A percentile compares a stretch with the other conserved stretches of the same genome.
Evolutionary conservation across 345 rosid species (phyloP).

Genomic region (Sisymbrium irio): DNA sequence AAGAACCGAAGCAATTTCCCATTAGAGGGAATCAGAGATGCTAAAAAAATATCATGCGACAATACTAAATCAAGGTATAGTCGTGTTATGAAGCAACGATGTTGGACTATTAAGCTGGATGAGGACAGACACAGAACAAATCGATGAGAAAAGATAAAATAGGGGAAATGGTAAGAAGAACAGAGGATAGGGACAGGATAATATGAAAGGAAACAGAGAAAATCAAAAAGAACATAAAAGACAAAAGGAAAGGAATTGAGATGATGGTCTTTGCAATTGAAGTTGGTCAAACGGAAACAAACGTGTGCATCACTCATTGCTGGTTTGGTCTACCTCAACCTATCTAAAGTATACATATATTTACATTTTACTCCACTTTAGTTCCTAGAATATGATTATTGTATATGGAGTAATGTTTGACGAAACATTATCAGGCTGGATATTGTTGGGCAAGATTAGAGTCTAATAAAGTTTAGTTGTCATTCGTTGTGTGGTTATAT

Average conservation of each 20-base stretch:
- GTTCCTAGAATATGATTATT: background rate
- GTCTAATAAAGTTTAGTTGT: background rate
- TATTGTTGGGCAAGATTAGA: background rate
- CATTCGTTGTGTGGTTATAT: too few species aligned
- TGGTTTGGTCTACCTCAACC: conserved; percentile 13
- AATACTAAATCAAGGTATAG: background rate
- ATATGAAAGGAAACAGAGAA: background rate
- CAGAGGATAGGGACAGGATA: conserved; percentile 2
- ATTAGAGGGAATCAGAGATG: conserved; percentile 20
- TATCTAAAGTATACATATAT: background rate
- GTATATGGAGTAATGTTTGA: background rate
- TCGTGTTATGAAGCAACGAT: background rate
- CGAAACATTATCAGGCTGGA: background rate
- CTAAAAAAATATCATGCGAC: background rate
- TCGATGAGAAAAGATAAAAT: background rate
- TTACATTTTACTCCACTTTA: background rate
- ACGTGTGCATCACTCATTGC: conserved; percentile 26
- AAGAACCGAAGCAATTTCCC: conserved; percentile 67
- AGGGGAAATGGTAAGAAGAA: conserved; percentile 20
- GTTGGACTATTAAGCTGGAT: background rate
- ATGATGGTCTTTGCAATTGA: conserved; percentile 6
- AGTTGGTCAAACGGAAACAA: conserved; percentile 18
- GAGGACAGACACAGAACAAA: background rate
- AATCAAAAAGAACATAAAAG: background rate
- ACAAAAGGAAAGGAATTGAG: background rate